These are phyloP conservation scores for Durotheca rogersii DNA, from an alignment of 495 filamentous ascomycete genomes.

Conservation along the genomic window DNA sequence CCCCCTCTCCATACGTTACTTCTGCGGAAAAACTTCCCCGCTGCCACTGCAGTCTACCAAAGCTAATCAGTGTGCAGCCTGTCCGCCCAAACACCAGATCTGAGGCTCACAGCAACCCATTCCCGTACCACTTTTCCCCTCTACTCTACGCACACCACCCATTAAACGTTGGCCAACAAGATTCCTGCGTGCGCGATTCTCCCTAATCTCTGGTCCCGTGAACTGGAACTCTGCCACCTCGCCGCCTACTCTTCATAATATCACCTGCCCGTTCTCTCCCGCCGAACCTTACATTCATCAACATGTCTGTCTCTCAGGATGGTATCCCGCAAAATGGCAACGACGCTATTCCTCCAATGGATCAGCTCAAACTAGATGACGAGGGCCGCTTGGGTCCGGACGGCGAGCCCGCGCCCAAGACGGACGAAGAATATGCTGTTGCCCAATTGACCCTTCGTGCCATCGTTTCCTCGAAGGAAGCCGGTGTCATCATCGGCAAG, in stretches of 20 bases:
- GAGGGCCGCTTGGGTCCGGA: slow-evolving; percentile 64
- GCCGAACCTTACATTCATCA: slow-evolving; percentile 8
- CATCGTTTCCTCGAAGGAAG: slow-evolving; percentile 97
- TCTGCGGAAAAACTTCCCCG: slow-evolving; percentile 36
- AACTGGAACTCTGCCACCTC: slow-evolving; percentile 19
- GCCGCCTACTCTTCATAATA: slow-evolving; percentile 23
- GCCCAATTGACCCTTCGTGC: slow-evolving; percentile 89
- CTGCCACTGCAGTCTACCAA: slow-evolving; percentile 35
- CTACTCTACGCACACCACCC: slow-evolving; percentile 29
- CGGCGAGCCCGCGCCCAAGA: slow-evolving; percentile 71
- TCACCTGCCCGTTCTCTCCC: slow-evolving; percentile 6
- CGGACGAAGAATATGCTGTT: slow-evolving; percentile 94
- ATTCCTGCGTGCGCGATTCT: slow-evolving; percentile 19
- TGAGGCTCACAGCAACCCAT: slow-evolving; percentile 28
- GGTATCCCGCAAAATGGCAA: slow-evolving; percentile 40
- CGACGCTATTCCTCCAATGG: slow-evolving; percentile 47
- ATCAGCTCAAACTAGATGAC: slow-evolving; percentile 49
- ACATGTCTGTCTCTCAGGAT: slow-evolving; percentile 54
- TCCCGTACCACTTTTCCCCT: slow-evolving; percentile 32
- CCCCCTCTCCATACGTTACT: slow-evolving; percentile 20
- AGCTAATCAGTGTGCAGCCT: slow-evolving; percentile 33
- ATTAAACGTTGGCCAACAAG: slow-evolving; percentile 28
- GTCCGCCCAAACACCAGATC: slow-evolving; percentile 19
- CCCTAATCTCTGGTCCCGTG: slow-evolving; percentile 15
- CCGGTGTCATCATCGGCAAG: slow-evolving; percentile 97